Conservation (phyloP, 495 filamentous ascomycete species). For the Niebla homalea region DNA sequence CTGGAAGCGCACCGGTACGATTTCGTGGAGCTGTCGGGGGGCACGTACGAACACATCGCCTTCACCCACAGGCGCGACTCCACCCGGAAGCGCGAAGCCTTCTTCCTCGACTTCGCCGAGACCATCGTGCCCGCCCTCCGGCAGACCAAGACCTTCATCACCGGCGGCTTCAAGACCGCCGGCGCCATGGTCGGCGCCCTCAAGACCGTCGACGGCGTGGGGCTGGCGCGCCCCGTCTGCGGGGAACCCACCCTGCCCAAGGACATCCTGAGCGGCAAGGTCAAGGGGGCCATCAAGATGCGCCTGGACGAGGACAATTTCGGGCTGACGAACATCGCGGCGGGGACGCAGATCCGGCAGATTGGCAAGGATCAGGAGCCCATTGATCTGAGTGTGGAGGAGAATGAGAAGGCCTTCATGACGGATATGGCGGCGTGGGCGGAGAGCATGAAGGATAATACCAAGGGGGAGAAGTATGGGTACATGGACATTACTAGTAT, state of each 20-base stretch:
- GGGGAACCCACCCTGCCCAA: conserved; percentile 38
- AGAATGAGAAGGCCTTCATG: conserved; percentile 28
- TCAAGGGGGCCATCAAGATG: conserved; percentile 32
- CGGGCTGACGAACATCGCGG: conserved; percentile 29
- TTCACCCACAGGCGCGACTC: conserved; percentile 40
- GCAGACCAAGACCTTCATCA: conserved; percentile 45
- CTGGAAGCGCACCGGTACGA: conserved; percentile 46
- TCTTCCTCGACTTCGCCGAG: conserved; percentile 55
- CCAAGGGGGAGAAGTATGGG: conserved; percentile 22
- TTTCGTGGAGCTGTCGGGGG: conserved; percentile 51
- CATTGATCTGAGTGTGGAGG: conserved; percentile 33
- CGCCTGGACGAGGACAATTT: conserved; percentile 34
- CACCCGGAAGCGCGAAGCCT: conserved; percentile 45
- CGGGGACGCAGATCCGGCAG: conserved; percentile 38
- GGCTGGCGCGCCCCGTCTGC: conserved; percentile 38
- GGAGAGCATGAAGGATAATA: conserved; percentile 25
- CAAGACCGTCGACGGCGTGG: conserved; percentile 43
- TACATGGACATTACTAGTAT: conserved; percentile 28
- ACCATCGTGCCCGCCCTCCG: conserved; percentile 39
- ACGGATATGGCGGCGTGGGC: conserved; percentile 29
- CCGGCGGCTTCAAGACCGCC: conserved; percentile 47
- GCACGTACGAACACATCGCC: conserved; percentile 46
- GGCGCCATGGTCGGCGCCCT: conserved; percentile 49
- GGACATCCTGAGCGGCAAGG: conserved; percentile 34
- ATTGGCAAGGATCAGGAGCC: conserved; percentile 40